Evolutionary conservation across 371 early-diverging fungal species (phyloP).

Genomic region (Catenaria anguillulae): DNA sequence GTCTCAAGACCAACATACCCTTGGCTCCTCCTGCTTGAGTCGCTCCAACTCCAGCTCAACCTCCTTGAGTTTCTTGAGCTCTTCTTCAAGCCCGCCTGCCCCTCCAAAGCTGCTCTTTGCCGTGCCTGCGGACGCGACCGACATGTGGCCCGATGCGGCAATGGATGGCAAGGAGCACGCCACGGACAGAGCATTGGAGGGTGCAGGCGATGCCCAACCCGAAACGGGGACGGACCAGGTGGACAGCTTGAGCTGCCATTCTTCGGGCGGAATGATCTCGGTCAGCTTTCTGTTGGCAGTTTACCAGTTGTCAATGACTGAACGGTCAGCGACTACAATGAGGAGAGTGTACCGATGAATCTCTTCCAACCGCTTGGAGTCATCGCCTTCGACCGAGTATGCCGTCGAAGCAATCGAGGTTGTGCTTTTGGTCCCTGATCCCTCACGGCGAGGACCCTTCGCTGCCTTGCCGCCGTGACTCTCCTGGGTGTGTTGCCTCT

Average conservation of each 20-base stretch:
- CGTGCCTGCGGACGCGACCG: neutral
- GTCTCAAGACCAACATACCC: neutral
- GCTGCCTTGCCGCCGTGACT: neutral
- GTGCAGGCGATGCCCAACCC: conserved; percentile 7
- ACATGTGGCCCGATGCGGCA: neutral
- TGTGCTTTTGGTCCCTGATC: neutral
- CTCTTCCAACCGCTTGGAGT: conserved; percentile 8
- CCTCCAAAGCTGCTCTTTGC: conserved; percentile 7
- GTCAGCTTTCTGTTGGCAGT: conserved; percentile 8
- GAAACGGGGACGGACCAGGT: conserved; percentile 12
- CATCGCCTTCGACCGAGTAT: conserved; percentile 9
- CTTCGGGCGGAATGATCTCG: conserved; percentile 11
- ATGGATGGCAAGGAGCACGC: neutral
- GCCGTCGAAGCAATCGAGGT: conserved; percentile 6
- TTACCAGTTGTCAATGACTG: neutral
- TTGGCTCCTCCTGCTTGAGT: neutral
- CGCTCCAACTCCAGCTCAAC: neutral
- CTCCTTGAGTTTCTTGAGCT: conserved; percentile 8
- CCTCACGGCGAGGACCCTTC: neutral
- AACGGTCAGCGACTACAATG: neutral
- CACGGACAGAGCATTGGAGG: neutral
- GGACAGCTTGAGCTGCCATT: conserved; percentile 14
- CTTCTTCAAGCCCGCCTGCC: conserved; percentile 7
- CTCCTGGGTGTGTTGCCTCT: too few relatives aligned
- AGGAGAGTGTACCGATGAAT: conserved; percentile 11